Percentiles rank a stretch among this genome's conserved stretches.
phyloP scores from a whole-genome alignment of 2,329 filamentous ascomycete genomes.

The Thelonectria olida region DNA sequence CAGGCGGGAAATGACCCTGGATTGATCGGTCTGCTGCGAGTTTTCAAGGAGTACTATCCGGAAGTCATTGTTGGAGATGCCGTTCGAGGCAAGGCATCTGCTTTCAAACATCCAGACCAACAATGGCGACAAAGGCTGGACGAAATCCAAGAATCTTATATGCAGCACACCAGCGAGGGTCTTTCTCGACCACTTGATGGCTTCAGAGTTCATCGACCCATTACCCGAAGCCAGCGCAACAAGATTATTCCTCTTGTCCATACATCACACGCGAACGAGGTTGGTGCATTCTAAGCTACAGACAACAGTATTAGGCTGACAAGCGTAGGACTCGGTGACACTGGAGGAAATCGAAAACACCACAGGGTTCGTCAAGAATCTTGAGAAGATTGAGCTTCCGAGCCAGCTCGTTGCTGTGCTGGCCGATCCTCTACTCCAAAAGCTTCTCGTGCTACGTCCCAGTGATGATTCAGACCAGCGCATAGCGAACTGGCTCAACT shows the following conservation, averaged over 20 bases:
- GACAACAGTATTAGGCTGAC: conserved; percentile 15
- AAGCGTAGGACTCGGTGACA: conserved; percentile 64
- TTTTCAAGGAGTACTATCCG: conserved; percentile 93
- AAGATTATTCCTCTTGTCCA: conserved; percentile 73
- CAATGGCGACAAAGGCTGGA: conserved; percentile 77
- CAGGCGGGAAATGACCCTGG: conserved; percentile 77
- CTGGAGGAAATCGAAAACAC: conserved; percentile 82
- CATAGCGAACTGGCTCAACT: conserved; percentile 67
- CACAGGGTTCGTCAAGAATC: conserved; percentile 72
- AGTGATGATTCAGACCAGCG: conserved; percentile 60
- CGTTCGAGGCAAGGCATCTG: conserved; percentile 66
- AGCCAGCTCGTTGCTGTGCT: conserved; percentile 83
- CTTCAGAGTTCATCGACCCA: conserved; percentile 70
- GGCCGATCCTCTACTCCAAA: conserved; percentile 80
- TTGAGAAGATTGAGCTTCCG: conserved; percentile 83
- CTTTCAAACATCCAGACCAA: conserved; percentile 77
- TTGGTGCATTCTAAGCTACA: conserved; percentile 44
- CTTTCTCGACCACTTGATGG: conserved; percentile 51
- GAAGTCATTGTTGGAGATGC: conserved; percentile 83
- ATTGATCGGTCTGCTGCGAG: conserved; percentile 76
- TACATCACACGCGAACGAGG: conserved; percentile 77
- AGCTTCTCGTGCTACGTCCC: conserved; percentile 73
- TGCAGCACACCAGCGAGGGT: conserved; percentile 55
- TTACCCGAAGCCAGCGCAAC: conserved; percentile 39
- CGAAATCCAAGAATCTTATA: conserved; percentile 69